phyloP scores from a whole-genome alignment of 2,329 filamentous ascomycete genomes.

The Nemania sp. region DNA sequence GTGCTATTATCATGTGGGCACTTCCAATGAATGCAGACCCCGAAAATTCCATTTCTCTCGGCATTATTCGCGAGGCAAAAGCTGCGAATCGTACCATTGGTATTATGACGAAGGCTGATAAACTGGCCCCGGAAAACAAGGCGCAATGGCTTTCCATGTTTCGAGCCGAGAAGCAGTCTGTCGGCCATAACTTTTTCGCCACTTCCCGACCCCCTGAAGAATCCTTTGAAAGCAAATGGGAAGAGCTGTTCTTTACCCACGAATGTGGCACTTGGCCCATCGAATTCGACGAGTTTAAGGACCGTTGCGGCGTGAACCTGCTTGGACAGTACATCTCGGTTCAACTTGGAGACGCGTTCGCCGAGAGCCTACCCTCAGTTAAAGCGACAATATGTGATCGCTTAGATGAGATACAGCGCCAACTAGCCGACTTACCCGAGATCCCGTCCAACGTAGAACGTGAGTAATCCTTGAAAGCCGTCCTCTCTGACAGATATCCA shows the following conservation, averaged over 20 bases:
- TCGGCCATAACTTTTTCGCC: slow-evolving; percentile 79
- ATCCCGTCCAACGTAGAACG: slow-evolving; percentile 68
- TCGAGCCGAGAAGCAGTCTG: slow-evolving; percentile 60
- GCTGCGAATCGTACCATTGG: slow-evolving; percentile 68
- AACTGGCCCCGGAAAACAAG: slow-evolving; percentile 57
- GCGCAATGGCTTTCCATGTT: slow-evolving; percentile 68
- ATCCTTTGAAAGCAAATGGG: slow-evolving; percentile 56
- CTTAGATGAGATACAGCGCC: slow-evolving; percentile 55
- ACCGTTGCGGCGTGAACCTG: slow-evolving; percentile 58
- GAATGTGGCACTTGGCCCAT: slow-evolving; percentile 51
- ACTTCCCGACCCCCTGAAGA: slow-evolving; percentile 68
- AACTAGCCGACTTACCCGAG: slow-evolving; percentile 66
- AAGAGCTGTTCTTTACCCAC: slow-evolving; percentile 56
- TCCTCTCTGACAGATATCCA: not conserved
- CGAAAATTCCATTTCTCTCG: slow-evolving; percentile 73
- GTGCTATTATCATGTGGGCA: slow-evolving; percentile 77
- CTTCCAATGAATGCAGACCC: slow-evolving; percentile 79
- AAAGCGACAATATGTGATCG: slow-evolving; percentile 56
- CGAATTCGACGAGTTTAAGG: slow-evolving; percentile 51
- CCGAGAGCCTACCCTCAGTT: slow-evolving; percentile 58
- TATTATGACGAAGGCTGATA: slow-evolving; percentile 85
- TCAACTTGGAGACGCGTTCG: slow-evolving; percentile 58
- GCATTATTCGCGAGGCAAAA: slow-evolving; percentile 61
- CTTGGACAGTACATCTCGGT: slow-evolving; percentile 58
- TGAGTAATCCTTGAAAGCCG: slow-evolving; percentile 11